These are phyloP conservation scores for Arthonia radiata DNA, from an alignment of 495 filamentous ascomycete genomes.

Conservation along the genomic window DNA sequence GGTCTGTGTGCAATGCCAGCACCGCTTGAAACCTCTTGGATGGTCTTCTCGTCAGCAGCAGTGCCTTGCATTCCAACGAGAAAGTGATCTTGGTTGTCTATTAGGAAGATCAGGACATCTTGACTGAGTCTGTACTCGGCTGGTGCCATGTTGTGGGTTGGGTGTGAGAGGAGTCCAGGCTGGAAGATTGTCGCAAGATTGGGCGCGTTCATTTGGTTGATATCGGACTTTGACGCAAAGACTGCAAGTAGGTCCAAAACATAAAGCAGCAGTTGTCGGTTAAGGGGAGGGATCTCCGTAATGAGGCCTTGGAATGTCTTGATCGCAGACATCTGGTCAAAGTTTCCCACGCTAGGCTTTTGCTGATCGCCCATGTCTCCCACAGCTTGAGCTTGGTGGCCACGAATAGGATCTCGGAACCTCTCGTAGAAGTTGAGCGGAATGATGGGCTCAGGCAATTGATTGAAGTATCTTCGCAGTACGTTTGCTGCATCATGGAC, in stretches of 20 bases:
- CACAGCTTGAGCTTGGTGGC: conserved; percentile 48
- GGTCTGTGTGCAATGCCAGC: conserved; percentile 21
- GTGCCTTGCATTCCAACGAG: conserved; percentile 88
- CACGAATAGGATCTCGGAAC: conserved; percentile 64
- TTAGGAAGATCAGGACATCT: conserved; percentile 91
- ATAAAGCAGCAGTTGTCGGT: conserved; percentile 85
- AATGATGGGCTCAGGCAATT: conserved; percentile 86
- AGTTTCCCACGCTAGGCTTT: conserved; percentile 27
- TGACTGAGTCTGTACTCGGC: conserved; percentile 85
- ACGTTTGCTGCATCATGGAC: conserved; percentile 98
- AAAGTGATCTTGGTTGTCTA: conserved; percentile 85
- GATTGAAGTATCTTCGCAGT: conserved; percentile 80
- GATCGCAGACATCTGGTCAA: conserved; percentile 58
- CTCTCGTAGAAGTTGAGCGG: conserved; percentile 80
- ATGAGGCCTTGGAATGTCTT: conserved; percentile 68
- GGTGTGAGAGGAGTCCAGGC: conserved; percentile 84
- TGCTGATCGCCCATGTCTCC: conserved; percentile 32
- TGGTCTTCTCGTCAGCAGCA: conserved; percentile 63
- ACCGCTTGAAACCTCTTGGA: conserved; percentile 57
- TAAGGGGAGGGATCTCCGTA: conserved; percentile 74
- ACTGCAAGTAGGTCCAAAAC: conserved; percentile 95
- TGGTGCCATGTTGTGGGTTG: conserved; percentile 81
- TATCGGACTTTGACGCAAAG: conserved; percentile 89
- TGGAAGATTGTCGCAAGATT: conserved; percentile 98
- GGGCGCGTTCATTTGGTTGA: conserved; percentile 84